Evolutionary conservation across 768 basidiomycete genomes (phyloP).

Genomic region (Tulasnella sp.): DNA sequence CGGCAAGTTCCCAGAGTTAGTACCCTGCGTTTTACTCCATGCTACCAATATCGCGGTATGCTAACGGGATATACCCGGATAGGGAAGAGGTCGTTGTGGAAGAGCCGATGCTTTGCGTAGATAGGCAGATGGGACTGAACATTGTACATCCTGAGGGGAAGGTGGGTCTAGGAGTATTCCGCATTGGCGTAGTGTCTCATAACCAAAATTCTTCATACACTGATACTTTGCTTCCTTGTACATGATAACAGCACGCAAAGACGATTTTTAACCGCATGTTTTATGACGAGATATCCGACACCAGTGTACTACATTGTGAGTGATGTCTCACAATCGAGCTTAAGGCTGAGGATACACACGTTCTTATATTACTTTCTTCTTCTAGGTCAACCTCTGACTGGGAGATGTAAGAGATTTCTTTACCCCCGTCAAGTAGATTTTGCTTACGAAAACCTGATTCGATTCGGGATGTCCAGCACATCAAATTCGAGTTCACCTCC

Average conservation of each 20-base stretch:
- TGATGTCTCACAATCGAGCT: conserved; percentile 5
- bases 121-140: conserved; percentile 94
- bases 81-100: conserved; percentile 80
- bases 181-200: not conserved
- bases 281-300: conserved; percentile 71
- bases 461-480: conserved; percentile 57
- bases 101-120: conserved; percentile 79
- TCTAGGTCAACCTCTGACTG: conserved; percentile 86
- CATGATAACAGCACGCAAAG: conserved; percentile 55
- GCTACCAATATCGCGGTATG: not conserved
- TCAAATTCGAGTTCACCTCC: conserved; percentile 93
- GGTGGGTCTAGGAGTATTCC: conserved; percentile 37
- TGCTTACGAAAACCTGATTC: not conserved
- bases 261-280: conserved; percentile 77
- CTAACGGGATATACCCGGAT: not conserved
- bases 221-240: not conserved
- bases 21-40: conserved; percentile 14
- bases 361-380: not conserved
- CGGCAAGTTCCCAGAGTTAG: conserved; percentile 79
- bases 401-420: conserved; percentile 57
- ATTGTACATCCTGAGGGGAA: conserved; percentile 94
- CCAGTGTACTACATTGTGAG: conserved; percentile 78
- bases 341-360: too few relatives aligned
- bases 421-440: not conserved
- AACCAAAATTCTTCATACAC: not conserved